Conservation (phyloP, 2,329 filamentous ascomycete species). For the Endocalyx cinctus region DNA sequence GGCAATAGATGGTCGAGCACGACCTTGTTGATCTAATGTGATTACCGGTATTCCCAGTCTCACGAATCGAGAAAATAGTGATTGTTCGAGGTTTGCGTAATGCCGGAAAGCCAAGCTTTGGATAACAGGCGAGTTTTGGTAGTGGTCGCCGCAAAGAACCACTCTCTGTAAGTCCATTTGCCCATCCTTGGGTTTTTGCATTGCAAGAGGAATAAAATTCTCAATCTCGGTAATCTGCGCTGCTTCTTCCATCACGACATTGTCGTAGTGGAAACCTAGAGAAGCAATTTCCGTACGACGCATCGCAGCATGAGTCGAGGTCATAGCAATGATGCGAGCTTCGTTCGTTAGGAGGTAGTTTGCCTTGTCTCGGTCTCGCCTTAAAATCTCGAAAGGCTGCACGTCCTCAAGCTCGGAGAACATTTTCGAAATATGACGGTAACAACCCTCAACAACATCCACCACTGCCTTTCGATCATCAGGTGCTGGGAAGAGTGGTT, state of each 20-base stretch:
- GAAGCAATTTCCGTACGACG: conserved; percentile 82
- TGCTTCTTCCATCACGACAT: conserved; percentile 96
- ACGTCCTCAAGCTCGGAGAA: conserved; percentile 92
- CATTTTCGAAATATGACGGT: conserved; percentile 82
- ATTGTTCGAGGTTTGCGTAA: conserved; percentile 95
- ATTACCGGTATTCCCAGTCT: conserved; percentile 89
- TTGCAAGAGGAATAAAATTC: conserved; percentile 89
- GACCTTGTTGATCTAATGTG: conserved; percentile 87
- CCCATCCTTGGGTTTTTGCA: conserved; percentile 75
- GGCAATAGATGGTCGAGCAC: conserved; percentile 81
- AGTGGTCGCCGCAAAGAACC: conserved; percentile 89
- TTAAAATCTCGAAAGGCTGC: conserved; percentile 88
- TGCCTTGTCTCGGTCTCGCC: conserved; percentile 83
- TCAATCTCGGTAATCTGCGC: conserved; percentile 97
- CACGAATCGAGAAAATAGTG: conserved; percentile 85
- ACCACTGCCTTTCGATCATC: conserved; percentile 62
- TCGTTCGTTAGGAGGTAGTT: conserved; percentile 95
- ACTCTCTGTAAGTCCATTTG: conserved; percentile 77
- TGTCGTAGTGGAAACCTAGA: conserved; percentile 96
- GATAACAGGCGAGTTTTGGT: conserved; percentile 93
- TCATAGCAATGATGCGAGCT: conserved; percentile 98
- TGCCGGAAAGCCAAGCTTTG: conserved; percentile 92
- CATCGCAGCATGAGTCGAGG: conserved; percentile 95
- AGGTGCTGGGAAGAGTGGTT: conserved; percentile 71
- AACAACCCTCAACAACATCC: conserved; percentile 78